These are phyloP conservation scores for Exophiala bonariae DNA, from an alignment of 2,329 filamentous ascomycete genomes.

Conservation along the genomic window DNA sequence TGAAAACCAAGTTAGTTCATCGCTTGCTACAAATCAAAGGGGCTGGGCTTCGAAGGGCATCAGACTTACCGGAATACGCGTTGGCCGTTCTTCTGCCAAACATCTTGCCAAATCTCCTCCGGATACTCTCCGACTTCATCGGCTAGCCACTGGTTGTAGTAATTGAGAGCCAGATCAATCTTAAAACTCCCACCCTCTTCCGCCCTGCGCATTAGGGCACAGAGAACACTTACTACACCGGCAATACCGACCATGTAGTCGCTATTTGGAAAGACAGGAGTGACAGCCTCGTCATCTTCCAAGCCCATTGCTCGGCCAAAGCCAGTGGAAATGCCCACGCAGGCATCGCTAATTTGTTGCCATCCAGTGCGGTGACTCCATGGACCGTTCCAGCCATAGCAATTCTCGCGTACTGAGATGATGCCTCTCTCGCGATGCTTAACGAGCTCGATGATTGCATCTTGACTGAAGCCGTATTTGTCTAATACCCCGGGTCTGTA, in stretches of 20 bases:
- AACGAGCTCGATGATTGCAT: constrained; percentile 43
- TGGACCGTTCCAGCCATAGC: constrained; percentile 50
- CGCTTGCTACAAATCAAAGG: too few species aligned
- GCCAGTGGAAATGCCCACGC: constrained; percentile 39
- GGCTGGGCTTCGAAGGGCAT: too few species aligned
- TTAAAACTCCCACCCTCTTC: constrained; percentile 47
- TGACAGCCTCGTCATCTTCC: constrained; percentile 34
- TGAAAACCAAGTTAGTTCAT: too few species aligned
- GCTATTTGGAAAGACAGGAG: constrained; percentile 54
- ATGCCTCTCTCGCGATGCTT: constrained; percentile 44
- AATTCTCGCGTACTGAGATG: constrained; percentile 53
- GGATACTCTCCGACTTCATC: constrained; percentile 42
- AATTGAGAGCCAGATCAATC: constrained; percentile 24
- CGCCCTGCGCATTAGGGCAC: constrained; percentile 63
- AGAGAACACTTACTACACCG: constrained; percentile 66
- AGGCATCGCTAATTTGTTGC: constrained; percentile 53
- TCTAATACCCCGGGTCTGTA: constrained; percentile 53
- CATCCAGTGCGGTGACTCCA: constrained; percentile 50
- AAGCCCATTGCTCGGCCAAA: constrained; percentile 38
- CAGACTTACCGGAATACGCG: constrained; percentile 50
- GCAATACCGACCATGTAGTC: constrained; percentile 72
- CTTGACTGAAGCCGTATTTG: constrained; percentile 60
- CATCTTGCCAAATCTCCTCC: constrained; percentile 46
- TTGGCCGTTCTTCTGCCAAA: constrained; percentile 48
- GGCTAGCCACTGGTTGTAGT: constrained; percentile 47